Evolutionary conservation across 495 filamentous ascomycete species (phyloP).

Genomic region (Penicillium coffeae): DNA sequence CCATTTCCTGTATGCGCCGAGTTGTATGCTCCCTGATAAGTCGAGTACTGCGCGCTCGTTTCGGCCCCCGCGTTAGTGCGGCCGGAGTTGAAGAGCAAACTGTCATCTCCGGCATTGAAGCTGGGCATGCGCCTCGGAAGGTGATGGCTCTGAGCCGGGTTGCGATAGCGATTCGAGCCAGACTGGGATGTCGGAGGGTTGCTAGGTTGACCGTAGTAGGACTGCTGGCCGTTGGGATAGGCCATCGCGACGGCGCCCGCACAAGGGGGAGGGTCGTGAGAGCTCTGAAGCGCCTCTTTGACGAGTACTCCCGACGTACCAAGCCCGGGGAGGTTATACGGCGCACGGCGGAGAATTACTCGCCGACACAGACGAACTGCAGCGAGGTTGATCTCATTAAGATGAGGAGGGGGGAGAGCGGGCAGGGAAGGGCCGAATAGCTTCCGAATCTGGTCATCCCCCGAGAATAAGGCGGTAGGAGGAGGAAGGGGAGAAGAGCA

Average conservation of each 20-base stretch:
- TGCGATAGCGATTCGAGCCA: conserved; percentile 16
- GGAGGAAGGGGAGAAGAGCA: background rate
- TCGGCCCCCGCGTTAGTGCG: conserved; percentile 31
- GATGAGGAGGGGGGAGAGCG: conserved; percentile 16
- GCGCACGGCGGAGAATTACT: background rate
- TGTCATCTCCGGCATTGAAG: conserved; percentile 78
- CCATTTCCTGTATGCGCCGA: conserved; percentile 30
- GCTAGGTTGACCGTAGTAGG: conserved; percentile 41
- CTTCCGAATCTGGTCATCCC: conserved; percentile 7
- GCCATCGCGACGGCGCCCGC: conserved; percentile 31
- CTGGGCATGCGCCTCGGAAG: conserved; percentile 59
- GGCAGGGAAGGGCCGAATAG: conserved; percentile 13
- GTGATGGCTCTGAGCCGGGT: conserved; percentile 27
- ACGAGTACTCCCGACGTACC: background rate
- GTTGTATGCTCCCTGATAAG: conserved; percentile 20
- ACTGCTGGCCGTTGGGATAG: conserved; percentile 46
- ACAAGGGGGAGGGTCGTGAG: background rate
- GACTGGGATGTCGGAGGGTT: conserved; percentile 29
- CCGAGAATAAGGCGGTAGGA: background rate
- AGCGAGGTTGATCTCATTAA: conserved; percentile 2
- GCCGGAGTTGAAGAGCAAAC: conserved; percentile 41
- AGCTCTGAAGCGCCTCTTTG: background rate
- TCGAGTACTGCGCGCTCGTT: conserved; percentile 23
- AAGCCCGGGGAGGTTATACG: background rate
- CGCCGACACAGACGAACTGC: background rate